phyloP scores from a whole-genome alignment of 805 yeast species.

The Suhomyces canberraensis region DNA sequence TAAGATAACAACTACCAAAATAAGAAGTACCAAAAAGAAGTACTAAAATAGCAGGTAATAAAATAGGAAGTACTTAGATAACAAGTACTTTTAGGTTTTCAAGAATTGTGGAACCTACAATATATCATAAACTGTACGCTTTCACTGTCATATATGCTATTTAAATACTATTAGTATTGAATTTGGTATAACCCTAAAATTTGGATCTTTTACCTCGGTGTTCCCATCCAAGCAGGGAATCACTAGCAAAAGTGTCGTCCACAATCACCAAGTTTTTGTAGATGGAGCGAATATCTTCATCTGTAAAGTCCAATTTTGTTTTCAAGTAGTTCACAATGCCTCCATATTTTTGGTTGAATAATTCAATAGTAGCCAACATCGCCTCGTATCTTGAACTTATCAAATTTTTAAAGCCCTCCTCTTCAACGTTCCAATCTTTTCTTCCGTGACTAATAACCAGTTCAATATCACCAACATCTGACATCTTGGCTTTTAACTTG shows the following conservation, averaged over 20 bases:
- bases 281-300: slow-evolving; percentile 39
- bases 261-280: slow-evolving; percentile 24
- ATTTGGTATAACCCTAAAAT: slow-evolving; percentile 2
- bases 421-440: slow-evolving; percentile 38
- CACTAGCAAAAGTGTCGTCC: slow-evolving; percentile 9
- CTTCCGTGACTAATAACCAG: slow-evolving; percentile 34
- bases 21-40: too few relatives aligned
- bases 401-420: slow-evolving; percentile 57
- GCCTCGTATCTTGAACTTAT: slow-evolving; percentile 65
- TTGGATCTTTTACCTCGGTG: slow-evolving; percentile 7
- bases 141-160: too few relatives aligned
- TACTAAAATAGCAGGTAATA: too few relatives aligned
- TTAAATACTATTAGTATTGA: too few relatives aligned
- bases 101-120: too few relatives aligned
- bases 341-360: slow-evolving; percentile 50
- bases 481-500: slow-evolving; percentile 27
- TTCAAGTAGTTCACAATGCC: slow-evolving; percentile 50
- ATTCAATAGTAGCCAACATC: slow-evolving; percentile 61
- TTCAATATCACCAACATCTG: slow-evolving; percentile 17
- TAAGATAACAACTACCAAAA: too few relatives aligned
- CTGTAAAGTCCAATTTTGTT: slow-evolving; percentile 41
- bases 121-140: too few relatives aligned
- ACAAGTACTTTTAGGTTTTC: too few relatives aligned
- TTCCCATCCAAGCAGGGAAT: slow-evolving; percentile 4
- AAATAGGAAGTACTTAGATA: too few relatives aligned